These are phyloP conservation scores for Xylogone sp. DNA, from an alignment of 2,329 filamentous ascomycete species.

Conservation along the genomic window DNA sequence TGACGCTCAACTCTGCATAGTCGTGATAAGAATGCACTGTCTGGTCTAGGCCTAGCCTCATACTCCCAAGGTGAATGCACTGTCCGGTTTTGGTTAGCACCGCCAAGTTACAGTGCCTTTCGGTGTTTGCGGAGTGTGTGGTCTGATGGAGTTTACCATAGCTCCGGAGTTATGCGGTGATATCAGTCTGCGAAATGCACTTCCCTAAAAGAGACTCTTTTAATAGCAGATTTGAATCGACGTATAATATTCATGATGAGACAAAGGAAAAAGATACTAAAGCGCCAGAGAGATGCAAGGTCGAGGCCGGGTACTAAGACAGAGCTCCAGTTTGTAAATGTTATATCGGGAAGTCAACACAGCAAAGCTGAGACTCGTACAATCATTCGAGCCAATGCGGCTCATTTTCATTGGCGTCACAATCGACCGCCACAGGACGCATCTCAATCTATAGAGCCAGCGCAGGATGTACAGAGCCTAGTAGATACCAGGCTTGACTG, in stretches of 20 bases:
- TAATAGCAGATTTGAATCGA: background rate
- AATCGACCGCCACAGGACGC: slow-evolving; percentile 1
- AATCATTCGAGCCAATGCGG: slow-evolving; percentile 2
- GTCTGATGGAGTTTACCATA: background rate
- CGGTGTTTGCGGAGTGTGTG: too few relatives aligned
- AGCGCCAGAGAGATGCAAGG: background rate
- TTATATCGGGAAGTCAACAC: background rate
- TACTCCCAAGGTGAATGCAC: too few relatives aligned
- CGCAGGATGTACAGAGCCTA: too few relatives aligned
- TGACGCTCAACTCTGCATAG: too few relatives aligned
- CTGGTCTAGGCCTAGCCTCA: background rate
- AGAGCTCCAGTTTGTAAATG: slow-evolving; percentile 1
- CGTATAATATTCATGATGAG: background rate
- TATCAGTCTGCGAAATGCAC: background rate
- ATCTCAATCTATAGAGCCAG: background rate
- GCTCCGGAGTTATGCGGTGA: background rate
- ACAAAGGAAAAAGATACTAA: background rate
- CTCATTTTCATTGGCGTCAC: slow-evolving; percentile 1
- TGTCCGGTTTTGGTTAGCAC: background rate
- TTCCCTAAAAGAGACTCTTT: background rate
- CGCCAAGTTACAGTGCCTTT: too few relatives aligned
- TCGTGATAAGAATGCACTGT: background rate
- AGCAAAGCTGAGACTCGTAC: background rate
- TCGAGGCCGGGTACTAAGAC: background rate
- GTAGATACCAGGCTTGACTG: background rate